Percentiles rank a stretch among this genome's conserved stretches.
Evolutionary conservation across 139 green algal species (phyloP).

Genomic region (Chlamydomonas incerta): DNA sequence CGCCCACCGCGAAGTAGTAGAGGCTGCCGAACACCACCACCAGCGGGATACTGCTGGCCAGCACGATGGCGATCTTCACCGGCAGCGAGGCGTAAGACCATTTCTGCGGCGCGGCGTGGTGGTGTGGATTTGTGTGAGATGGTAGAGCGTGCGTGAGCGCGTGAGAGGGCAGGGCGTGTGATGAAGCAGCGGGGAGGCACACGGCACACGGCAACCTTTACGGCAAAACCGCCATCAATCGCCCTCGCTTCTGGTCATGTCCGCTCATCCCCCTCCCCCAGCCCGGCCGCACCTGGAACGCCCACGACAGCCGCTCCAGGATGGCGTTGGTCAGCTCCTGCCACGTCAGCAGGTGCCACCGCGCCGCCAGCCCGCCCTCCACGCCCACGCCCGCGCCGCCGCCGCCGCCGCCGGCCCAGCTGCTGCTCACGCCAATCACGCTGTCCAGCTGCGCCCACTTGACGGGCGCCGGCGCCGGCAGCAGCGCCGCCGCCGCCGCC

Average conservation of each 20-base stretch:
- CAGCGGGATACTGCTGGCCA: slow-evolving; percentile 16
- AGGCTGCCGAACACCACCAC: slow-evolving; percentile 12
- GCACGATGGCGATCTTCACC: slow-evolving; percentile 30
- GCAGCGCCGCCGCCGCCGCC: neutral
- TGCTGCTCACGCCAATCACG: neutral
- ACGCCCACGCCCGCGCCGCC: neutral
- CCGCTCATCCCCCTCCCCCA: too few relatives aligned
- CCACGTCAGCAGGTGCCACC: slow-evolving; percentile 12
- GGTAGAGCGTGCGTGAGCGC: too few relatives aligned
- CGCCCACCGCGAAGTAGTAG: slow-evolving; percentile 18
- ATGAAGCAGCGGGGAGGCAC: too few relatives aligned
- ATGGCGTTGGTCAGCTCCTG: neutral
- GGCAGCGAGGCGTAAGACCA: slow-evolving; percentile 28
- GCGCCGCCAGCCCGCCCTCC: neutral
- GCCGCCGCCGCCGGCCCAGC: neutral
- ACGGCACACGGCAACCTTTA: too few relatives aligned
- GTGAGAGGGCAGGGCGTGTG: too few relatives aligned
- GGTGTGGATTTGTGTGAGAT: neutral
- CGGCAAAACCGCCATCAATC: too few relatives aligned
- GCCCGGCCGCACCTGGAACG: slow-evolving; percentile 13
- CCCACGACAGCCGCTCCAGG: slow-evolving; percentile 24
- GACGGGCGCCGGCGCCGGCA: neutral
- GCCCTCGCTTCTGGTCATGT: too few relatives aligned
- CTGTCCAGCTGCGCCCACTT: slow-evolving; percentile 26
- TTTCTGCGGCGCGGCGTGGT: neutral